Conservation (phyloP, 768 basidiomycete genomes). For the Rhodotorula toruloides region DNA sequence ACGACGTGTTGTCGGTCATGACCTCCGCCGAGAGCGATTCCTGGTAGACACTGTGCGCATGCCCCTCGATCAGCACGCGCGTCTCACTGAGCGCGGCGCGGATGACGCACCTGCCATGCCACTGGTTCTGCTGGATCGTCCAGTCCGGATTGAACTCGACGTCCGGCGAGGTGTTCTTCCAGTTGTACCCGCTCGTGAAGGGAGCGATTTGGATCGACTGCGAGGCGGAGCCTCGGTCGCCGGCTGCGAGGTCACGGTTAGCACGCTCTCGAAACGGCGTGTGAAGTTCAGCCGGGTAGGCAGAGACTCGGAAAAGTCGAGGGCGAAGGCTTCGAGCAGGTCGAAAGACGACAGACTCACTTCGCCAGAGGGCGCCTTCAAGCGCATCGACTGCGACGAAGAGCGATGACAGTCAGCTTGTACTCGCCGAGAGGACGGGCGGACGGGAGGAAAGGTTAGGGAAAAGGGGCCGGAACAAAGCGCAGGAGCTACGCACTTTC, state of each 20-base stretch:
- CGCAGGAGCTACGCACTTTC: constrained; percentile 53
- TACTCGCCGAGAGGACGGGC: too few relatives aligned
- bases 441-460: not conserved
- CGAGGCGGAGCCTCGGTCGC: constrained; percentile 59
- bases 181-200: constrained; percentile 59
- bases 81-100: too few relatives aligned
- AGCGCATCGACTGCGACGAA: constrained; percentile 54
- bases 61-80: too few relatives aligned
- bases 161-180: constrained; percentile 54
- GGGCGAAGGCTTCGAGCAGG: not conserved
- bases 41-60: constrained; percentile 19
- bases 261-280: not conserved
- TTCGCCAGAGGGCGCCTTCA: constrained; percentile 59
- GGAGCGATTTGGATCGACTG: constrained; percentile 62
- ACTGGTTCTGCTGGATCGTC: constrained; percentile 24
- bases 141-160: constrained; percentile 53
- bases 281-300: too few relatives aligned
- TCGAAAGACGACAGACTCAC: not conserved
- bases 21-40: constrained; percentile 30
- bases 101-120: constrained; percentile 1
- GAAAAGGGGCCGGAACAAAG: fast-evolving
- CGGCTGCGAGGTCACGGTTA: constrained; percentile 47
- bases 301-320: too few relatives aligned
- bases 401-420: too few relatives aligned
- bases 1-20: constrained; percentile 26